Evolutionary conservation across 2,329 filamentous ascomycete genomes (phyloP), one percentile per base, ranked within the genome.

Genomic region (Ophiostoma ulmi): DNA sequence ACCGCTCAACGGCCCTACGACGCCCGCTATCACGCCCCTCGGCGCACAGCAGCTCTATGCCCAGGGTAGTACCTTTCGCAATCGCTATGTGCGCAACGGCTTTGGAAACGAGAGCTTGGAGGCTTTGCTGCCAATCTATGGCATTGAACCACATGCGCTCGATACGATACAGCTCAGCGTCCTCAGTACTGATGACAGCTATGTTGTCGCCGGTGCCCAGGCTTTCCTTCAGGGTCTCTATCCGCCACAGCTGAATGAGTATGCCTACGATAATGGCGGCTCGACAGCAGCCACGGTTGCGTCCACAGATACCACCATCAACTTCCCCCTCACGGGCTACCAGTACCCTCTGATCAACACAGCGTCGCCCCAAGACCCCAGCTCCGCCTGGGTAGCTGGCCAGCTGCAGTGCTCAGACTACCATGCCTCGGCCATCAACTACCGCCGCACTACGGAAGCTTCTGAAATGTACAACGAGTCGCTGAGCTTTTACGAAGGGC

Each of bases 201-300:
- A 80, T 76, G 76, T 94, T 41, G 86, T 88, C 69, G 88, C 85
- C 72, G 88, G 91, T 2, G 92, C 91, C 44, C 82, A 87, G 69
- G 92, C 90, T 0, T 96, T 97, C 79, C 80, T 95, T 75, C 93
- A 97, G 78, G 93, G 90, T 5, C 83, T 97, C 4, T 97, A 97
- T 77, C 93, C 93, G 2, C 91, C 92, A 0, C 84, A 86, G 0
- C 83, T 83, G 4, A 72, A 76, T 11, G 73, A 75, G 0, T 81
- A 80, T 41, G 75, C 78, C 6, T 76, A 78, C 5, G 77, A 81
- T 1, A 81, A 81, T 17, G 78, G 77, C 20, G 78, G 79, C 31
- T 73, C 74, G 4, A 74, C 73, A 0, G 73, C 74, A 0, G 75
- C 76, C 14, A 70, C 70, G 11, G 71, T 77, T 1, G 67, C 66